Evolutionary conservation across 495 filamentous ascomycete species (phyloP).

Genomic region (Zalerion maritima): DNA sequence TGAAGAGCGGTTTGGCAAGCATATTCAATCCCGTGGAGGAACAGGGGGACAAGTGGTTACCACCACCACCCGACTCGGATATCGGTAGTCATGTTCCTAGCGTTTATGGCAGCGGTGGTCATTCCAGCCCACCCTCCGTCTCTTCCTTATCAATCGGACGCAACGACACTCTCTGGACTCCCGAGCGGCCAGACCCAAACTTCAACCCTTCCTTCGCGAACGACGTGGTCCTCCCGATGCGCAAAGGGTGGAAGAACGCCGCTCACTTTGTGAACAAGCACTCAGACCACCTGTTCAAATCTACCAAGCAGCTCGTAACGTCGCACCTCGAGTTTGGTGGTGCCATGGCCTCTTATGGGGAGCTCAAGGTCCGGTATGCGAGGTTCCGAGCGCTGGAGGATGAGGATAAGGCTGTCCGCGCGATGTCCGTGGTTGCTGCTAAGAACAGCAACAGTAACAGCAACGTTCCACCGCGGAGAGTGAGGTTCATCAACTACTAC

Average conservation of each 20-base stretch:
- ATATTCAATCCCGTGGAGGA: no score
- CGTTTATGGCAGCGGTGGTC: no score
- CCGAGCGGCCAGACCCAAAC: constrained; percentile 39
- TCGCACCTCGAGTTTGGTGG: constrained; percentile 75
- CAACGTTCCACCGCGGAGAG: no score
- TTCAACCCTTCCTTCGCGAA: constrained; percentile 64
- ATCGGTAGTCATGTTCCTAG: no score
- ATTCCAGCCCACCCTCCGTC: no score
- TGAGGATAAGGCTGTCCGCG: constrained; percentile 38
- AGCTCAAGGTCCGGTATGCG: constrained; percentile 54
- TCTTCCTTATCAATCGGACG: no score
- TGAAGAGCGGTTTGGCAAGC: no score
- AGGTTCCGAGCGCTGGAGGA: constrained; percentile 55
- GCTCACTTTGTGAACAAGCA: constrained; percentile 74
- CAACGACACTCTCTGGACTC: no score
- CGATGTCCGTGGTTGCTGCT: no score
- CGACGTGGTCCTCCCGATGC: constrained; percentile 48
- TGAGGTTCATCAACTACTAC: constrained; percentile 84
- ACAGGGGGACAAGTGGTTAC: no score
- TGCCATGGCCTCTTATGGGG: constrained; percentile 60
- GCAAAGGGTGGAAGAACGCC: constrained; percentile 49
- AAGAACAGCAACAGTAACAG: no score
- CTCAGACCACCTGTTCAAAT: constrained; percentile 47
- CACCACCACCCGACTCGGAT: no score
- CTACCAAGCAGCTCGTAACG: constrained; percentile 56